Base-by-base conservation (phyloP, 257 asterid genomes). In the Forsythia viridissima region DNA sequence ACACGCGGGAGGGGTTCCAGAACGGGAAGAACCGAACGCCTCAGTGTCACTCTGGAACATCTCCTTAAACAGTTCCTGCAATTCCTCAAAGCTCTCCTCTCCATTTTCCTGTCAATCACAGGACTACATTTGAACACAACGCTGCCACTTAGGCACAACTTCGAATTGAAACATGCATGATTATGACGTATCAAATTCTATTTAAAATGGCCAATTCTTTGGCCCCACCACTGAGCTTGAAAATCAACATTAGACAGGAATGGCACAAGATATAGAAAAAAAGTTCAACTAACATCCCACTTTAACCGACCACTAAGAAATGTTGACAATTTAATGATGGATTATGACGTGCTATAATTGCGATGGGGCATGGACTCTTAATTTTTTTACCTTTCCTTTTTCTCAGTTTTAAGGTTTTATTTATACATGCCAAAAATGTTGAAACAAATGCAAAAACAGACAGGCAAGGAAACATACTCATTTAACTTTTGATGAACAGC, bases 61-160 rank as follows among this genome's bases (percentile, higher is more conserved):
- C 66, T 91, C 91, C 6, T 92, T 81, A 24, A 92, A 94, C 44
- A 92, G 79, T 65, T 88, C 91, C 82, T 92, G 97, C 81, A 94
- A 81, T 39, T 91, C 90, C 85, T 90, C 92, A 1, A 92, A 89
- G 18, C 89, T 90, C 80, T 89, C 93, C 51, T 83, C 87, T 57
- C 86, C 81, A 0, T 80, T 88, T 76, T 78, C 93, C 98, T 94
- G 93, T 73, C 85, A 85, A 76, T 30, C 74, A 84, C 15, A 77
- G 0, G 76, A 85, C 86, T 71, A 70, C 79, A 83, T 77, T 76
- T 81, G 68, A 87, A 83, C 75, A 83, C 61, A 77, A 76, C 63
- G 66, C 30, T 75, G 63, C 79, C 55, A 73, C 82, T 85, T 78
- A 81, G 78, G 73, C 75, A 52, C 59, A 13, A 20, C 13, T 63